These are phyloP conservation scores for Oryza nivara DNA, from an alignment of 176 grass and related monocot genomes.

Conservation along the genomic window DNA sequence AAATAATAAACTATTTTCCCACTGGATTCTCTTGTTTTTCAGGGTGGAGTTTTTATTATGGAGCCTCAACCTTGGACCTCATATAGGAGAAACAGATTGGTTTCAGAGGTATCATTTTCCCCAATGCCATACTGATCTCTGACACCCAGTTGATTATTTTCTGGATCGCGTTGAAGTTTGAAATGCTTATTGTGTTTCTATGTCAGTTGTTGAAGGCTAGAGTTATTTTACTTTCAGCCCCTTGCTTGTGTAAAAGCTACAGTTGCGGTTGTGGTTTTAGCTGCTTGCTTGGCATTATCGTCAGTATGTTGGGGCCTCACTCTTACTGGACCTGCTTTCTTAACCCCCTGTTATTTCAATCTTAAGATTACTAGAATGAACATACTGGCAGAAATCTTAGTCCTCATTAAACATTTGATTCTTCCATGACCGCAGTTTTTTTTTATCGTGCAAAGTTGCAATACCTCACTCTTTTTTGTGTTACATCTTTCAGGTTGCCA, in stretches of 20 bases:
- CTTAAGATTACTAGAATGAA: slow-evolving; percentile 5
- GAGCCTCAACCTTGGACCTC: slow-evolving; percentile 96
- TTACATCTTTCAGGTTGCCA: slow-evolving; percentile 64
- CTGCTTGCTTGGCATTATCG: slow-evolving; percentile 7
- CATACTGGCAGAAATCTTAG: not conserved
- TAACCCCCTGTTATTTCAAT: not conserved
- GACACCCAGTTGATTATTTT: not conserved
- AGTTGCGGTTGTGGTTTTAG: slow-evolving; percentile 5
- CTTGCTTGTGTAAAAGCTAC: not conserved
- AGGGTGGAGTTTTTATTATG: slow-evolving; percentile 90
- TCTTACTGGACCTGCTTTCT: slow-evolving; percentile 7
- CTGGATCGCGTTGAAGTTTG: not conserved
- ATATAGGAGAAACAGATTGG: slow-evolving; percentile 74
- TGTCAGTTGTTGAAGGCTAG: not conserved
- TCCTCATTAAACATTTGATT: not conserved
- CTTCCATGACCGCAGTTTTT: too few relatives aligned
- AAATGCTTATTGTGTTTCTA: not conserved
- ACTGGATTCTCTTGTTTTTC: slow-evolving; percentile 34
- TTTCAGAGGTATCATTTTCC: slow-evolving; percentile 67
- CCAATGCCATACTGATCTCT: not conserved
- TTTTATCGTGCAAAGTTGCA: too few relatives aligned
- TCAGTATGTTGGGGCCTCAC: not conserved
- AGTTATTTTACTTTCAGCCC: not conserved
- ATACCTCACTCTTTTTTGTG: not conserved
- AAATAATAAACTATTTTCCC: not conserved